These are phyloP conservation scores for Chimonanthus praecox DNA, from an alignment of 164 flowering plant genomes.

Conservation along the genomic window DNA sequence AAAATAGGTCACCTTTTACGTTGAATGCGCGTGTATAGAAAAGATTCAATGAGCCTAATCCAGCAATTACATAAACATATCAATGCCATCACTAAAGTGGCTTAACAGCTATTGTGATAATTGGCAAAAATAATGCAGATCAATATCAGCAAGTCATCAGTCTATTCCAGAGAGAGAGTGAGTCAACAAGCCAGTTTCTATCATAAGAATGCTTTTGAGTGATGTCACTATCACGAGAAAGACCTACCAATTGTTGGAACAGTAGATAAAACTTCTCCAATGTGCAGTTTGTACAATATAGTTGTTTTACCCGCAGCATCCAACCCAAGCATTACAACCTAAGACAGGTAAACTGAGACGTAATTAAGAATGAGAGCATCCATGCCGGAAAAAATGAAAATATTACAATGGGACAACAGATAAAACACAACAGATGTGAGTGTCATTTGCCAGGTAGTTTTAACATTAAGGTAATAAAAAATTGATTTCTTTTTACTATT, in stretches of 20 bases:
- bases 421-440: not conserved
- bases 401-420: not conserved
- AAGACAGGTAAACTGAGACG: slow-evolving; percentile 17
- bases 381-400: not conserved
- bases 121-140: not conserved
- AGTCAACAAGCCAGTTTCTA: too few relatives aligned
- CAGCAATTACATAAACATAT: too few relatives aligned
- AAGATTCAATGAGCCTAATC: too few relatives aligned
- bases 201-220: too few relatives aligned
- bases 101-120: not conserved
- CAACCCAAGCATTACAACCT: slow-evolving; percentile 99
- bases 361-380: too few relatives aligned
- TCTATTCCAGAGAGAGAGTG: too few relatives aligned
- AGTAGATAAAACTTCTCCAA: slow-evolving; percentile 94
- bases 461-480: not conserved
- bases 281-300: slow-evolving; percentile 88
- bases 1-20: too few relatives aligned
- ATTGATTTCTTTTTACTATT: too few relatives aligned
- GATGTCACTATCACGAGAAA: not conserved
- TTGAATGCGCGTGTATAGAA: too few relatives aligned
- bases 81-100: not conserved
- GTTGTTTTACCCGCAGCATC: slow-evolving; percentile 99
- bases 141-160: not conserved
- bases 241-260: slow-evolving; percentile 92
- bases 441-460: not conserved